Evolutionary conservation across 2,329 filamentous ascomycete genomes (phyloP), one percentile per base, ranked within the genome.

Genomic region (Fusarium ramigenum): DNA sequence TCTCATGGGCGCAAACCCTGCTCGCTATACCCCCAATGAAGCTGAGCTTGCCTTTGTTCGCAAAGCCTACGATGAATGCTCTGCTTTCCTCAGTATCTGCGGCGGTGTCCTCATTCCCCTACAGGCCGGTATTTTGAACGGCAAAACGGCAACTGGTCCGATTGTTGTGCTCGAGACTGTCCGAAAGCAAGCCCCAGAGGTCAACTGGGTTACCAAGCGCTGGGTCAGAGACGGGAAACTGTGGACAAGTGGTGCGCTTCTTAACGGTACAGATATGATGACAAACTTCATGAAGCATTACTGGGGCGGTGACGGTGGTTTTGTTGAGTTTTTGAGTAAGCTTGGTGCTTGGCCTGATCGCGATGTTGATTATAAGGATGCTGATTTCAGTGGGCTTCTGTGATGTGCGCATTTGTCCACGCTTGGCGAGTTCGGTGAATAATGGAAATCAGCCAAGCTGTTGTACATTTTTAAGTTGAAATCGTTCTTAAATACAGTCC

Each of bases 11-110:
- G 84, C 84, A 10, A 75, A 80, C 39, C 42, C 76, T 18, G 8
- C 67, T 3, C 53, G 43, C 5, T 82, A 85, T 59, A 63, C 69
- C 9, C 73, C 77, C 7, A 82, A 54, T n/a, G 76, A 79, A 15
- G 66, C 72, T 9, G 84, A 85, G 60, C 66, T 82, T 5, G 75
- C 73, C 12, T 85, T 80, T 69, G 69, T 84, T 43, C 81, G 80
- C 53, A 82, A 83, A 65, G 63, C 74, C 14, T 81, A 79, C 71
- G 75, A 78, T 1, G 66, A 78, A 12, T 83, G 80, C 74, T 49
- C 79, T 14, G 83, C 82, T 5, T 84, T 84, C 72, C 63, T 85
- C 19, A 78, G 77, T 56, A 79, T 85, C 66, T 85, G 84, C 63
- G 83, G 78, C 16, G 84, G 84, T 59, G 61, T 83, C 32, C 23